phyloP scores from a whole-genome alignment of 75 land plant species.

The Larix kaempferi region DNA sequence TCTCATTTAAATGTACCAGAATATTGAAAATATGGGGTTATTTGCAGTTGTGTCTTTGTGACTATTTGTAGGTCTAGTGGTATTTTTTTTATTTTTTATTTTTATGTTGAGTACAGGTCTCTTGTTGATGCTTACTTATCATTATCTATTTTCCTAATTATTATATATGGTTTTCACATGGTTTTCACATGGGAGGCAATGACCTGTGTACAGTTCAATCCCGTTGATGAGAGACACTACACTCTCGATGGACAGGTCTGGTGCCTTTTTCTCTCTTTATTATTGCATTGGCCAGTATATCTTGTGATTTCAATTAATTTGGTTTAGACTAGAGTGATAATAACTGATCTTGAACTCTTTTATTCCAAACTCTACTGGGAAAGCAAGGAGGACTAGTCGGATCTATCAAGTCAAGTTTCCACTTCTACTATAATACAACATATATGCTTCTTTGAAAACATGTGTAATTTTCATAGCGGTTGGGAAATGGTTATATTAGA shows the following conservation, averaged over 20 bases:
- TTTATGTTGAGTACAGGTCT: neutral
- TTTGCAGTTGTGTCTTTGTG: neutral
- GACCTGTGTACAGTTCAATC: constrained; percentile 87
- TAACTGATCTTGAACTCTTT: constrained; percentile 1
- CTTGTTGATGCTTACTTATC: neutral
- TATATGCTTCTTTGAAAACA: constrained; percentile 31
- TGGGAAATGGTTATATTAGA: constrained; percentile 1
- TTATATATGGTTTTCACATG: constrained; percentile 6
- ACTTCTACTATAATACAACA: constrained; percentile 63
- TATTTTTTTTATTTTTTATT: constrained; percentile 2
- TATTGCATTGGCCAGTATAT: neutral
- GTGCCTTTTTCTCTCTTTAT: constrained; percentile 9
- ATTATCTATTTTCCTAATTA: neutral
- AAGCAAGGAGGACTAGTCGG: constrained; percentile 73
- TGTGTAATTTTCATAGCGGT: neutral
- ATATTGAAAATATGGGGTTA: neutral
- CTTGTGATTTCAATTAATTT: neutral
- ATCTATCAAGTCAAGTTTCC: constrained; percentile 64
- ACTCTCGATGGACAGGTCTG: constrained; percentile 73
- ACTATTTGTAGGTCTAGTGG: neutral
- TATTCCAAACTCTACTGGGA: neutral
- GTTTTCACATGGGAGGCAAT: constrained; percentile 46
- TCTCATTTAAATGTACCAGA: neutral
- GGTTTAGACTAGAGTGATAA: neutral
- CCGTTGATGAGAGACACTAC: constrained; percentile 66